Percentiles rank a stretch among this genome's conserved stretches.
These are phyloP conservation scores for Metschnikowia henanensis DNA, from an alignment of 805 yeast genomes.

Conservation along the genomic window DNA sequence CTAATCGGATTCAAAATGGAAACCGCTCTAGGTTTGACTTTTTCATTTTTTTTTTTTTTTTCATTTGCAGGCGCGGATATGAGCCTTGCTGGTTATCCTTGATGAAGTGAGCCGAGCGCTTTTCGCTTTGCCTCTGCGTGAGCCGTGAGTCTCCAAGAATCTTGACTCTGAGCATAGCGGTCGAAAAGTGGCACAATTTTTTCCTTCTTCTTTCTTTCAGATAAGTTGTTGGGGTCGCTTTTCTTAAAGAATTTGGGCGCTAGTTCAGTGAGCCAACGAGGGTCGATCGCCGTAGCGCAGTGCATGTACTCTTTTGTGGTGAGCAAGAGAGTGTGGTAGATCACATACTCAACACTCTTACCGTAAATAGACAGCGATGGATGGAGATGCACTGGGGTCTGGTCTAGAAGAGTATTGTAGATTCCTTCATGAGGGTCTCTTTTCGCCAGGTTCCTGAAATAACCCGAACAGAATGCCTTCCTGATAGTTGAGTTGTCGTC, in stretches of 20 bases:
- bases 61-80: no score
- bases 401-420: slow-evolving; percentile 59
- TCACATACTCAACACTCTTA: slow-evolving; percentile 68
- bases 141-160: slow-evolving; percentile 74
- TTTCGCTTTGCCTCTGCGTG: slow-evolving; percentile 30
- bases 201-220: slow-evolving; percentile 55
- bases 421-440: slow-evolving; percentile 58
- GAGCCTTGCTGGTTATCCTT: neutral
- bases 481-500: slow-evolving; percentile 57
- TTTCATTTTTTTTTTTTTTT: neutral
- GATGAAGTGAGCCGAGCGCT: slow-evolving; percentile 23
- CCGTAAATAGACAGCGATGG: slow-evolving; percentile 79
- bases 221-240: slow-evolving; percentile 49
- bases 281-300: slow-evolving; percentile 78
- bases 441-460: slow-evolving; percentile 65
- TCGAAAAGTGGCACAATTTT: slow-evolving; percentile 75
- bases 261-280: slow-evolving; percentile 69
- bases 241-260: slow-evolving; percentile 76
- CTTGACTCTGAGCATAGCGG: slow-evolving; percentile 55
- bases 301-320: slow-evolving; percentile 93
- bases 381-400: slow-evolving; percentile 76
- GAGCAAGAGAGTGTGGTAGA: slow-evolving; percentile 78
- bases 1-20: no score
- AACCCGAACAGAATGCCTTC: slow-evolving; percentile 65
- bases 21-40: no score